Conservation (phyloP, 371 early-diverging fungal genomes). For the Rhizopus stolonifer region DNA sequence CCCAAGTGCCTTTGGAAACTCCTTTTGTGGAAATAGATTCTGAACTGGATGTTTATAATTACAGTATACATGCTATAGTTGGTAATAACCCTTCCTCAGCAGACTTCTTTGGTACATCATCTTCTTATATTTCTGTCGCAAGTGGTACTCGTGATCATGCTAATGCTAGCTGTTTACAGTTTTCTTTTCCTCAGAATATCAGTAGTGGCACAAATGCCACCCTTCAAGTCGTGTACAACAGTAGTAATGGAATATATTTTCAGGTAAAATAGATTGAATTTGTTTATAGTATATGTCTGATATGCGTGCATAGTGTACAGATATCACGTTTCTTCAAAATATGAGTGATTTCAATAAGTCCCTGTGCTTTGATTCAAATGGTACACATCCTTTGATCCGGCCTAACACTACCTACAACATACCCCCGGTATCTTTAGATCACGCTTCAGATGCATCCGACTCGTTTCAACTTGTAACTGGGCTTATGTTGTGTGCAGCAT, state of each 20-base stretch:
- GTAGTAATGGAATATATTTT: constrained; percentile 58
- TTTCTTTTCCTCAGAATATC: constrained; percentile 38
- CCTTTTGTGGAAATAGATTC: constrained; percentile 53
- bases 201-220: constrained; percentile 53
- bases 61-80: constrained; percentile 44
- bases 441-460: too few relatives aligned
- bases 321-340: too few relatives aligned
- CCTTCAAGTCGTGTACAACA: constrained; percentile 55
- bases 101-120: constrained; percentile 19
- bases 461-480: too few relatives aligned
- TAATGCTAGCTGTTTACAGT: constrained; percentile 40
- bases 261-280: constrained; percentile 31
- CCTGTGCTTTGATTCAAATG: too few relatives aligned
- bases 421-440: too few relatives aligned
- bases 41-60: constrained; percentile 41
- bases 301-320: too few relatives aligned
- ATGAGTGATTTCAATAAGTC: too few relatives aligned
- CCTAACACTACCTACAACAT: too few relatives aligned
- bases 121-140: constrained; percentile 13
- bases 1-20: constrained; percentile 43
- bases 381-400: too few relatives aligned
- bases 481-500: too few relatives aligned
- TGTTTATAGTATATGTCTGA: too few relatives aligned
- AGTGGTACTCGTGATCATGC: constrained; percentile 40
- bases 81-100: constrained; percentile 43